These are phyloP conservation scores for Ajuga reptans DNA, from an alignment of 305 asterid species.

Conservation along the genomic window DNA sequence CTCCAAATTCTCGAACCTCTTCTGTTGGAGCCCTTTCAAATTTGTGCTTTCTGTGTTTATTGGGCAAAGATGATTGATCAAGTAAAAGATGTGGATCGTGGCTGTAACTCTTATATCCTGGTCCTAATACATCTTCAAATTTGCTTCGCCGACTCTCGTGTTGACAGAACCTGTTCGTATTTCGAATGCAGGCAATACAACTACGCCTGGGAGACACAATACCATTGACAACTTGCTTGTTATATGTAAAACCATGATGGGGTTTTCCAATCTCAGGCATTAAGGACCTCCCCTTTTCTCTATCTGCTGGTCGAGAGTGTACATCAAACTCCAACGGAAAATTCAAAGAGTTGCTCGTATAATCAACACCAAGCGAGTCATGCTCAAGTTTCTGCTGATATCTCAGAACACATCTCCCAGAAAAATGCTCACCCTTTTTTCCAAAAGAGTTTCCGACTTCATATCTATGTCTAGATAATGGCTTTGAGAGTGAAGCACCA, in stretches of 20 bases:
- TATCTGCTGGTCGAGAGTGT: slow-evolving; percentile 8
- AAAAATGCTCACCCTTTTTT: slow-evolving; percentile 10
- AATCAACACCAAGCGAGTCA: slow-evolving; percentile 21
- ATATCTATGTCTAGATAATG: not conserved
- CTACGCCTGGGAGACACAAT: slow-evolving; percentile 16
- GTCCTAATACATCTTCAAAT: slow-evolving; percentile 10
- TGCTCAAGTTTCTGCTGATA: slow-evolving; percentile 29
- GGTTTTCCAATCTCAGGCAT: slow-evolving; percentile 21
- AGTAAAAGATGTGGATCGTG: not conserved
- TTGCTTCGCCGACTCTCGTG: slow-evolving; percentile 19
- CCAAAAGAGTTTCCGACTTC: slow-evolving; percentile 1
- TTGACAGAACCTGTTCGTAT: slow-evolving; percentile 3
- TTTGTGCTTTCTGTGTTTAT: slow-evolving; percentile 13
- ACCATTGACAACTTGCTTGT: not conserved
- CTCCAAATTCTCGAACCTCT: slow-evolving; percentile 10
- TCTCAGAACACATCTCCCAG: slow-evolving; percentile 19
- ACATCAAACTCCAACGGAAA: slow-evolving; percentile 7
- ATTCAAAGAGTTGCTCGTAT: slow-evolving; percentile 12
- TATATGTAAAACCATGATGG: not conserved
- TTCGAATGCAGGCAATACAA: slow-evolving; percentile 5
- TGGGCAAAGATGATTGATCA: slow-evolving; percentile 10
- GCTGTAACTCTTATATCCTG: not conserved
- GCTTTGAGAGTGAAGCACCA: not conserved
- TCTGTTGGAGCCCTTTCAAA: slow-evolving; percentile 5
- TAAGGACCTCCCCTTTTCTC: slow-evolving; percentile 11